phyloP scores from a whole-genome alignment of 306 rosid species.

The Cucurbita ficifolia region DNA sequence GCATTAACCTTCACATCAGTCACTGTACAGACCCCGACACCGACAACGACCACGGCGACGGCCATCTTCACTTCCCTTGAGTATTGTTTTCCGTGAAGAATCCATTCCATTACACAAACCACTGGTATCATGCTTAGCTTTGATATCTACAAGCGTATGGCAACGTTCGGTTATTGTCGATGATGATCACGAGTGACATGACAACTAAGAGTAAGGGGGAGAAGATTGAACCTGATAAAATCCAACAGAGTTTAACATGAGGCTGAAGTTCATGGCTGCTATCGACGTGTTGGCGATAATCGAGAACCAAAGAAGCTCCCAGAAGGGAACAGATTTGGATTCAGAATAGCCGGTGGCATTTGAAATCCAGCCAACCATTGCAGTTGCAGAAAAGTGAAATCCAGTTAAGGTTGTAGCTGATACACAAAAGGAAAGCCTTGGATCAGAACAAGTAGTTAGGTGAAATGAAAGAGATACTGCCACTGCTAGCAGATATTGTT shows the following conservation, averaged over 20 bases:
- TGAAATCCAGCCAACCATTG: slow-evolving; percentile 32
- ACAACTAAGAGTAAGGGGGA: neutral
- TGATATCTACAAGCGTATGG: slow-evolving; percentile 23
- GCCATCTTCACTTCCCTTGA: slow-evolving; percentile 44
- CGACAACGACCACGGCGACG: slow-evolving; percentile 31
- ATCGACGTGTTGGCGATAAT: slow-evolving; percentile 30
- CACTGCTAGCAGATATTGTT: too few species aligned
- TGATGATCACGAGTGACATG: neutral
- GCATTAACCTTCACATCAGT: slow-evolving; percentile 38
- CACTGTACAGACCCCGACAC: slow-evolving; percentile 42
- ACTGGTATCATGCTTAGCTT: slow-evolving; percentile 48
- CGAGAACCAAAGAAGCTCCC: slow-evolving; percentile 38
- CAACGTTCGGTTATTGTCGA: neutral
- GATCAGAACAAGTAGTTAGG: neutral
- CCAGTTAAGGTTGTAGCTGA: slow-evolving; percentile 42
- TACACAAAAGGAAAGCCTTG: neutral
- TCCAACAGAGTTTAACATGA: slow-evolving; percentile 43
- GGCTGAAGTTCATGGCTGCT: slow-evolving; percentile 39
- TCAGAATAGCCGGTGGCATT: slow-evolving; percentile 30
- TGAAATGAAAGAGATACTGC: too few species aligned
- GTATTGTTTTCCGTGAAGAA: slow-evolving; percentile 33
- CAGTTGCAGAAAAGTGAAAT: slow-evolving; percentile 29
- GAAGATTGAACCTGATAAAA: slow-evolving; percentile 28
- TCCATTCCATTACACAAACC: slow-evolving; percentile 46
- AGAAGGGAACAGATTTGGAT: slow-evolving; percentile 30